Evolutionary conservation across 495 filamentous ascomycete genomes (phyloP).

Genomic region (Hypoxylon intermedium): DNA sequence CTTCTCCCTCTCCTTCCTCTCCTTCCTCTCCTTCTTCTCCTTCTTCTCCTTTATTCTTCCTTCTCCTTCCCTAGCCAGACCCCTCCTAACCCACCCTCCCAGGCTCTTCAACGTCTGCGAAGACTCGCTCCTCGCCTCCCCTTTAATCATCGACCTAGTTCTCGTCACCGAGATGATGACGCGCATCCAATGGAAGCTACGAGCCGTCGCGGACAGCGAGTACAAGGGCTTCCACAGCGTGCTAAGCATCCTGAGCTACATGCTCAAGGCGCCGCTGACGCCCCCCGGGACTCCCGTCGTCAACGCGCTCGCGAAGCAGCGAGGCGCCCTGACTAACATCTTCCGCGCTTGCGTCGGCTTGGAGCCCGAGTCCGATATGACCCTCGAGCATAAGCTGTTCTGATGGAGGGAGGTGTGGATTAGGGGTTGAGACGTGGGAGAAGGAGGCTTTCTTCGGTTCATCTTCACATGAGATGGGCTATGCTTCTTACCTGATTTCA

Average conservation of each 20-base stretch:
- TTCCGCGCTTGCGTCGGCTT: constrained; percentile 98
- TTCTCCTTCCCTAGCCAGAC: constrained; percentile 11
- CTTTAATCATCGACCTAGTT: constrained; percentile 95
- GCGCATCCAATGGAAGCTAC: constrained; percentile 87
- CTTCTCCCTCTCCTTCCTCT: background rate
- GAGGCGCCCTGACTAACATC: constrained; percentile 93
- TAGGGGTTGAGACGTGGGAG: too few relatives aligned
- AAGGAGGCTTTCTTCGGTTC: too few relatives aligned
- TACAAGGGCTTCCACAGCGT: constrained; percentile 97
- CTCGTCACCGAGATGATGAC: constrained; percentile 97
- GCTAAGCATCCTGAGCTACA: constrained; percentile 96
- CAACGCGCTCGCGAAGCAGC: constrained; percentile 96
- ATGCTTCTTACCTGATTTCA: background rate
- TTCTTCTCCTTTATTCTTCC: background rate
- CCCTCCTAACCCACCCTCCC: background rate
- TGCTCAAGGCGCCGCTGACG: constrained; percentile 98
- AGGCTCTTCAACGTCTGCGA: constrained; percentile 99
- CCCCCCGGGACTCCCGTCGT: constrained; percentile 95
- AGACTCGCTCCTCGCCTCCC: constrained; percentile 96
- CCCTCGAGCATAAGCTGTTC: constrained; percentile 98
- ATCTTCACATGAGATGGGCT: too few relatives aligned
- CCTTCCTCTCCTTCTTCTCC: background rate
- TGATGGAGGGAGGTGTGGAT: constrained; percentile 31
- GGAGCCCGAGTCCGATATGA: constrained; percentile 99
- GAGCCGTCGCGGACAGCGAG: constrained; percentile 65